Percentiles rank a stretch among this genome's conserved stretches.
Conservation (phyloP, 371 early-diverging fungal species). For the Lichtheimia ornata region DNA sequence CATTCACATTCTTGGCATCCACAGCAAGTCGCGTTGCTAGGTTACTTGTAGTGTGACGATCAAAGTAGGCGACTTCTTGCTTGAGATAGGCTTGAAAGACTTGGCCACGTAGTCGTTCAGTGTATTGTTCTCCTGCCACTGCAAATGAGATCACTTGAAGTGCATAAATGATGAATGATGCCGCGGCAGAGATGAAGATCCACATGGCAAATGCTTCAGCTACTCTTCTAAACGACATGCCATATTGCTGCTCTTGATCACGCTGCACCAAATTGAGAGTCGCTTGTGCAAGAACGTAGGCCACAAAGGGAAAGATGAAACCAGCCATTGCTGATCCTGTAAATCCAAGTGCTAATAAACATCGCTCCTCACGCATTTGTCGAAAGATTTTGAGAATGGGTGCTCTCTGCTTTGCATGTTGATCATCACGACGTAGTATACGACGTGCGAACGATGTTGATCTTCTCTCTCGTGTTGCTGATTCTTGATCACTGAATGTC, state of each 20-base stretch:
- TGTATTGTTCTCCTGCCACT: slow-evolving; percentile 50
- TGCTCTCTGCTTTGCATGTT: slow-evolving; percentile 38
- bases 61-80: slow-evolving; percentile 87
- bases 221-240: slow-evolving; percentile 32
- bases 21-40: slow-evolving; percentile 76
- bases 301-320: slow-evolving; percentile 32
- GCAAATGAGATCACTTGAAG: slow-evolving; percentile 30
- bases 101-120: slow-evolving; percentile 49
- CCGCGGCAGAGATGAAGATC: slow-evolving; percentile 56
- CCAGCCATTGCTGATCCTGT: slow-evolving; percentile 56
- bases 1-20: slow-evolving; percentile 69
- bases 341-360: slow-evolving; percentile 36
- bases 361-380: slow-evolving; percentile 30
- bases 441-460: slow-evolving; percentile 24
- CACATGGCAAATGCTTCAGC: slow-evolving; percentile 70
- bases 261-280: slow-evolving; percentile 60
- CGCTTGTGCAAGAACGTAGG: slow-evolving; percentile 30
- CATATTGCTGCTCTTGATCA: slow-evolving; percentile 29
- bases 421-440: too few relatives aligned
- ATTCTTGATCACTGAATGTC: slow-evolving; percentile 5
- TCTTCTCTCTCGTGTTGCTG: slow-evolving; percentile 9
- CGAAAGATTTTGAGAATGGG: slow-evolving; percentile 29
- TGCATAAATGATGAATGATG: slow-evolving; percentile 37
- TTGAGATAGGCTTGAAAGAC: slow-evolving; percentile 53
- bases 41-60: slow-evolving; percentile 77